Evolutionary conservation across 768 basidiomycete genomes (phyloP), one percentile per base, ranked within the genome.

Genomic region (Glaciozyma antarctica): DNA sequence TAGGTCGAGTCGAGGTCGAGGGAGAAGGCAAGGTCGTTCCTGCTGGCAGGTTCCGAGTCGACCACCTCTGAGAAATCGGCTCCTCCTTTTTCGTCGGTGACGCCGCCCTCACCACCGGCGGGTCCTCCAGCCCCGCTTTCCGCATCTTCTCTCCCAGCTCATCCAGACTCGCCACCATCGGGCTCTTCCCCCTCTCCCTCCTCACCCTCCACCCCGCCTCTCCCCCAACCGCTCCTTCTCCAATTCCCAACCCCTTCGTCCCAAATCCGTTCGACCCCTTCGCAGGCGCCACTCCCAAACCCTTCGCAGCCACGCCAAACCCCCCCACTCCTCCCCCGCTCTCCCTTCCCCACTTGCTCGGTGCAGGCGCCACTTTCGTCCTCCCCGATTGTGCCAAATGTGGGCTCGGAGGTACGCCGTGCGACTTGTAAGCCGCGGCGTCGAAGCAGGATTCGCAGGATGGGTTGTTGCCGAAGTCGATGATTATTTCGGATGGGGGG

Each of bases 361-460:
- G 64, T 13, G 68, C 44, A 2, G 68, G 68, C 3, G 44, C 38
- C 7, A 41, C 38, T 41, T 41, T 41, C 38, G 38, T 13, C 12
- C 38, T 6, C 5, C 38, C 38, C 12, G 38, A 7, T 12, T 41
- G 38, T 12, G 38, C 28, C 8, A 64, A 61, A 30, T 66, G 65
- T 0, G 65, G 65, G 9, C 63, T 62, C 1, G 65, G 62, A 0
- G 63, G 60, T 22, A 66, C 56, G 16, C 60, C 60, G 19, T 28
- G 38, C 1, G 45, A 22, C 32, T 60, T 60, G 63, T 56, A 64
- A 0, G 69, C 58, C 17, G 48, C 60, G 41, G 47, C 43, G 62
- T 70, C 65, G 65, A 70, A 70, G 61, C 69, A 70, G 5, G 47
- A 30, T 34, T 66, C 65, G 63, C 69, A 70, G 0, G 65, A 54